Base-by-base conservation (phyloP, 257 asterid species). In the Solanum gracilifrons region DNA sequence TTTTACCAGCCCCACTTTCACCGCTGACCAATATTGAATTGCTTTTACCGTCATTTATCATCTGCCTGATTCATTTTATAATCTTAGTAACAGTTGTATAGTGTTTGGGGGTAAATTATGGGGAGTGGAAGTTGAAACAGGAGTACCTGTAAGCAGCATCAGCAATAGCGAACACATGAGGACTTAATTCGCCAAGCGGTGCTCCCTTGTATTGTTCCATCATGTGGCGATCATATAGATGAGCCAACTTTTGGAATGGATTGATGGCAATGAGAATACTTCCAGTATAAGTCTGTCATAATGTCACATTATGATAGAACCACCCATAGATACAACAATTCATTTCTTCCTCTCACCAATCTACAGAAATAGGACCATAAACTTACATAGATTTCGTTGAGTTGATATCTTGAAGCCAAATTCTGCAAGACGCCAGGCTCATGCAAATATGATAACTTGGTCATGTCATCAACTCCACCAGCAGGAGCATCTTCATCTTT, bases 1-100 rank as follows among this genome's bases (percentile, higher is more conserved):
- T 88, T 41, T 88, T 88, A 48, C 90, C 90, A n/a, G 88, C 90
- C 20, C 90, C 90, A 86, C 90, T 88, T 82, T 88, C 90, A 27
- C 90, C 90, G 41, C 90, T 88, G 9, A 88, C 90, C 77, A 88
- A 68, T 51, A 88, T 88, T 1, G 90, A 86, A 76, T 88, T 85
- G 84, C 90, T 88, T 43, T 85, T 88, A 64, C 87, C 73, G 27
- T 88, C 88, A 15, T 85, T 88, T n/a, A 88, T 86, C 90, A 88
- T 88, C 86, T 80, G 85, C 87, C 89, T 87, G 33, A 36, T 46
- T 73, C 32, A 43, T 86, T 43, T n/a, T 16, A 46, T 48, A 23
- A 86, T 48, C 69, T 48, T 51, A 86, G 71, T 86, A 10, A 72
- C 46, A n/a, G 46, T 41, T 72, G 23, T 31, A 41, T 69, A 46